Conservation (phyloP, 164 flowering plant genomes). For the Aristolochia californica region DNA sequence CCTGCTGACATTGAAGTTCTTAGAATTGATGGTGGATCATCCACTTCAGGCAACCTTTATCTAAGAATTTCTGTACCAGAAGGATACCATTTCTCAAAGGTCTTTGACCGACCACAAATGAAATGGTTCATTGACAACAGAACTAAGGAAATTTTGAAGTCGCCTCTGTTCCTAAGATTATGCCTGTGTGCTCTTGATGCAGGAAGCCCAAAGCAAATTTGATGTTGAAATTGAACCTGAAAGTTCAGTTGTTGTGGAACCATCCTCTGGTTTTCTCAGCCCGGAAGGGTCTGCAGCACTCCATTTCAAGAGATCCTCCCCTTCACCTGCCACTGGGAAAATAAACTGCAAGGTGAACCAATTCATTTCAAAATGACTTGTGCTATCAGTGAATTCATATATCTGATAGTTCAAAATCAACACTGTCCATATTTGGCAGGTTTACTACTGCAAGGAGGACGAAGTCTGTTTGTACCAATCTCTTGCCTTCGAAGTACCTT, state of each 20-base stretch:
- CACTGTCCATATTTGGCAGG: constrained; percentile 32
- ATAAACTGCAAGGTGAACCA: constrained; percentile 74
- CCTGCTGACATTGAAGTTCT: constrained; percentile 45
- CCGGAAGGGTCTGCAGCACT: constrained; percentile 62
- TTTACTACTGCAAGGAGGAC: constrained; percentile 91
- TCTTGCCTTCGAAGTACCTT: constrained; percentile 63
- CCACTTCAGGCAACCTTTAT: constrained; percentile 52
- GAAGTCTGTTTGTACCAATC: too few relatives aligned
- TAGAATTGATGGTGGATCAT: constrained; percentile 42
- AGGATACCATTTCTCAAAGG: constrained; percentile 98
- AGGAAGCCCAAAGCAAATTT: constrained; percentile 91
- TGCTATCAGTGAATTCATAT: neutral
- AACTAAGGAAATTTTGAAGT: neutral
- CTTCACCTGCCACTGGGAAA: constrained; percentile 48
- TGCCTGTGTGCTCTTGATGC: constrained; percentile 12
- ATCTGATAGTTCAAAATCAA: neutral
- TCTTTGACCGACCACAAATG: constrained; percentile 12
- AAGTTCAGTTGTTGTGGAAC: constrained; percentile 42
- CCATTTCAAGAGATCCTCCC: constrained; percentile 52
- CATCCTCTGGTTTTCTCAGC: constrained; percentile 57
- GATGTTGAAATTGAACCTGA: constrained; percentile 67
- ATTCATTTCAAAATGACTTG: neutral
- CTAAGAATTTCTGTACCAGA: too few relatives aligned
- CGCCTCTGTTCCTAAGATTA: neutral
- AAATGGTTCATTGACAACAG: neutral